Evolutionary conservation across 768 basidiomycete species (phyloP).

Genomic region (Kwoniella heveanensis): DNA sequence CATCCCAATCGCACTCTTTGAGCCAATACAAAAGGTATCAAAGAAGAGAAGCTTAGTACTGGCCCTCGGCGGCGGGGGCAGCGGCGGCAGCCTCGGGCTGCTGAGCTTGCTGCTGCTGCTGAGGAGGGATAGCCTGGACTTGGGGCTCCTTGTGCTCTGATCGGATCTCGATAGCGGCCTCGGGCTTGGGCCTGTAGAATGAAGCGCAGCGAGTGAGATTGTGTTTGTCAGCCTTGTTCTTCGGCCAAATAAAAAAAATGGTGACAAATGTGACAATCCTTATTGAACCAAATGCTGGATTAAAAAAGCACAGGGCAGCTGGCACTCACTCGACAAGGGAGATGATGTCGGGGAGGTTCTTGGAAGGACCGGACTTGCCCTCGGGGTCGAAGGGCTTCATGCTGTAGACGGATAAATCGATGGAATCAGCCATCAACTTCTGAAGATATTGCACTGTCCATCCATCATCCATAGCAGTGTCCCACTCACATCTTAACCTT

Average conservation of each 20-base stretch:
- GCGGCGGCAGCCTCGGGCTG: conserved; percentile 28
- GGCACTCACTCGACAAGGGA: conserved; percentile 73
- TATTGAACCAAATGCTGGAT: no score
- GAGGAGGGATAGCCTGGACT: conserved; percentile 42
- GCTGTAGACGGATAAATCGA: conserved; percentile 59
- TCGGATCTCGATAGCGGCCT: conserved; percentile 81
- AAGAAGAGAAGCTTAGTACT: conserved; percentile 12
- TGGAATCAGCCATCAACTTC: no score
- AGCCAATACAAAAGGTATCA: not conserved
- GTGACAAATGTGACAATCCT: no score
- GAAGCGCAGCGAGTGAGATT: not conserved
- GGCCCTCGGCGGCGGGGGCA: conserved; percentile 15
- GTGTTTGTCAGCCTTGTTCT: not conserved
- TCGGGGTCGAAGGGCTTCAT: conserved; percentile 97
- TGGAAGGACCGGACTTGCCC: conserved; percentile 82
- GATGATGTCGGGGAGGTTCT: conserved; percentile 93
- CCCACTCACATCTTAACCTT: conserved; percentile 97
- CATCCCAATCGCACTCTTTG: no score
- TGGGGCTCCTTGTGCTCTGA: conserved; percentile 78
- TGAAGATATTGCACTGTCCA: no score
- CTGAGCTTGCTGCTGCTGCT: conserved; percentile 16
- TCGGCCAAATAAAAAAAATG: not conserved
- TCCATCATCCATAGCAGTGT: no score
- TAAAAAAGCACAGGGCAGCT: not conserved
- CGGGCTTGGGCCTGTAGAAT: conserved; percentile 68